phyloP scores from a whole-genome alignment of 495 filamentous ascomycete genomes.

The Glarea lozoyensis region DNA sequence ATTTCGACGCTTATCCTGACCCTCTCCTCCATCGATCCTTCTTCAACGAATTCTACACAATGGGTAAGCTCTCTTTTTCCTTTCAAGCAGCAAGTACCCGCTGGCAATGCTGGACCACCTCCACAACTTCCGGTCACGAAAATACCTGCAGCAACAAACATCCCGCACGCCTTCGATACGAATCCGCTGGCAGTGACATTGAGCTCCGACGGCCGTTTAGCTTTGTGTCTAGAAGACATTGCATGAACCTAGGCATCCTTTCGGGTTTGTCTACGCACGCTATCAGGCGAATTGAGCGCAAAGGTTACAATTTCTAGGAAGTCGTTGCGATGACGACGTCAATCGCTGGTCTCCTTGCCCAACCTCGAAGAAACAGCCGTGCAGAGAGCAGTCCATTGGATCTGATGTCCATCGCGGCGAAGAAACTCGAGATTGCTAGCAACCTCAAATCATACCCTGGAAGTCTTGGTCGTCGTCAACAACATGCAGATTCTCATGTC shows the following conservation, averaged over 20 bases:
- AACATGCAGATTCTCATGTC: slow-evolving; percentile 14
- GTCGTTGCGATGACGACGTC: slow-evolving; percentile 8
- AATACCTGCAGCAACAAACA: not conserved
- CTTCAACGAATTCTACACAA: slow-evolving; percentile 14
- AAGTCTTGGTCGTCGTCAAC: slow-evolving; percentile 12
- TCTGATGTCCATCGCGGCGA: slow-evolving; percentile 4
- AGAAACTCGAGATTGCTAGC: not conserved
- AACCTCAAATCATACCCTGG: slow-evolving; percentile 7
- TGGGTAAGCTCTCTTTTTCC: slow-evolving; percentile 21
- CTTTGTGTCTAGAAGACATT: not conserved
- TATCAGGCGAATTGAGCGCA: not conserved
- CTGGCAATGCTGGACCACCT: not conserved
- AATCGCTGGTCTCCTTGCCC: slow-evolving; percentile 1
- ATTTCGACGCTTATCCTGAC: slow-evolving; percentile 7
- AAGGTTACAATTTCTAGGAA: not conserved
- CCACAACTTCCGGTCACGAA: not conserved
- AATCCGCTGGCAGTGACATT: not conserved
- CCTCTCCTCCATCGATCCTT: slow-evolving; percentile 14
- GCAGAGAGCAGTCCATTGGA: slow-evolving; percentile 8
- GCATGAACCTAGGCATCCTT: not conserved
- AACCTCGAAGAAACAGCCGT: no score
- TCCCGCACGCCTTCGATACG: not conserved
- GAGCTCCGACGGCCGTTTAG: not conserved
- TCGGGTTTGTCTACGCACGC: not conserved
- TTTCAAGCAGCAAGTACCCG: slow-evolving; percentile 8